A percentile compares a stretch with the other conserved stretches of the same genome.
phyloP scores from a whole-genome alignment of 345 rosid genomes.

The Camelina neglecta region DNA sequence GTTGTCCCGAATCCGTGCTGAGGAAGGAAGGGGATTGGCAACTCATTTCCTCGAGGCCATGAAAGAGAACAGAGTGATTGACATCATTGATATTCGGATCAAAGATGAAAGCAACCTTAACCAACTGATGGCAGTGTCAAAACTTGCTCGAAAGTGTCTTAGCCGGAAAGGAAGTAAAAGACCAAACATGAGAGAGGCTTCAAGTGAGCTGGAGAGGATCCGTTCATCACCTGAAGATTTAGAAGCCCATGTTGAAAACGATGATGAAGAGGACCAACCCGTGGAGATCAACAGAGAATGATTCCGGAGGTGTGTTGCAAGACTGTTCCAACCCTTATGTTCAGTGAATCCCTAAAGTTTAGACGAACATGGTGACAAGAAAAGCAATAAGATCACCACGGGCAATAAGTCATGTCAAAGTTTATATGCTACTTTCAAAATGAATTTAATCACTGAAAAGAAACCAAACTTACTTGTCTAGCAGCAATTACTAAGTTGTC shows the following conservation, averaged over 20 bases:
- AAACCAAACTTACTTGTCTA: neutral
- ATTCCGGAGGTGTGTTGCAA: neutral
- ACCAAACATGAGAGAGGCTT: conserved; percentile 53
- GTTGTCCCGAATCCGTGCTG: conserved; percentile 29
- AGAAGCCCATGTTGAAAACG: neutral
- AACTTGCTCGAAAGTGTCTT: conserved; percentile 46
- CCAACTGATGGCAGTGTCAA: conserved; percentile 42
- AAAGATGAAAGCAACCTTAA: conserved; percentile 5
- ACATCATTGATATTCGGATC: conserved; percentile 42
- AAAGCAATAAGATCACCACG: neutral
- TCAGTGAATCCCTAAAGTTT: neutral
- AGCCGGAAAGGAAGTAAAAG: conserved; percentile 41
- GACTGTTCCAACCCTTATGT: neutral
- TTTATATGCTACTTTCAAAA: neutral
- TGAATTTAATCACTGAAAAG: neutral
- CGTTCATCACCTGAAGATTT: neutral
- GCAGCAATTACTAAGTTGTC: neutral
- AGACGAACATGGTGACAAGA: neutral
- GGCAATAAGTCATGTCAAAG: neutral
- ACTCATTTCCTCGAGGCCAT: conserved; percentile 38
- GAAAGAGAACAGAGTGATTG: conserved; percentile 35
- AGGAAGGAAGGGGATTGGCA: conserved; percentile 45
- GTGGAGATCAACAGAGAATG: neutral
- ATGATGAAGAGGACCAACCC: conserved; percentile 1
- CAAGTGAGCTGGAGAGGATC: conserved; percentile 41